phyloP scores from a whole-genome alignment of 331 rosid genomes.

The Prunus yedoensis region DNA sequence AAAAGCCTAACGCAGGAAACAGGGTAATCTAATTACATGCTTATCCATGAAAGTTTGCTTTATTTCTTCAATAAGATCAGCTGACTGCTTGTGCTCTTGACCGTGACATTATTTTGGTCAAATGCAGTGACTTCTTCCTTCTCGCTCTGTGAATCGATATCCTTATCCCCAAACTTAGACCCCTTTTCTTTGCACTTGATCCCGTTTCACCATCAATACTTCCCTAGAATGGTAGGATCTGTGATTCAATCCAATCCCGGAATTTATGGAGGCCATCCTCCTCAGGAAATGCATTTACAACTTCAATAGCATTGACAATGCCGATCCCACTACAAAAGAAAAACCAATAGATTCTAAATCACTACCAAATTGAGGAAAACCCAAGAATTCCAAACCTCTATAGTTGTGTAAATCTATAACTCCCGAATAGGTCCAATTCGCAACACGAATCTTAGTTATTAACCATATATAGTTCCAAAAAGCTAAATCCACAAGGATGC shows the following conservation, averaged over 20 bases:
- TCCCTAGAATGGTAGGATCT: slow-evolving; percentile 84
- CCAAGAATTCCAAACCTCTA: slow-evolving; percentile 1
- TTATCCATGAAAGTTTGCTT: slow-evolving; percentile 66
- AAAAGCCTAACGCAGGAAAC: slow-evolving; percentile 23
- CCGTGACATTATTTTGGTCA: slow-evolving; percentile 36
- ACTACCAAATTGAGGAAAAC: slow-evolving; percentile 14
- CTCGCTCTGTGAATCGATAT: slow-evolving; percentile 19
- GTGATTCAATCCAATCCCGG: slow-evolving; percentile 93
- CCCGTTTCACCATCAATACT: slow-evolving; percentile 46
- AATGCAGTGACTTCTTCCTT: slow-evolving; percentile 34
- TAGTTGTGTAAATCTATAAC: not conserved
- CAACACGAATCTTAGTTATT: not conserved
- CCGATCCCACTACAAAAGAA: slow-evolving; percentile 81
- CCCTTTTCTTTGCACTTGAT: slow-evolving; percentile 48
- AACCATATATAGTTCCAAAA: not conserved
- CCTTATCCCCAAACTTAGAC: slow-evolving; percentile 41
- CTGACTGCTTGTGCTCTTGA: slow-evolving; percentile 46
- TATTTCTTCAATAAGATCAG: slow-evolving; percentile 34
- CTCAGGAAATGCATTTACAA: slow-evolving; percentile 87
- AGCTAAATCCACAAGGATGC: slow-evolving; percentile 11
- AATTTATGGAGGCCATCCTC: slow-evolving; percentile 79
- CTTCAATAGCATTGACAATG: slow-evolving; percentile 96
- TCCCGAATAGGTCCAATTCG: not conserved
- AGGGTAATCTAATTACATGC: slow-evolving; percentile 50
- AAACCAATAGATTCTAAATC: slow-evolving; percentile 24